These are phyloP conservation scores for Cystoderma amianthinum DNA, from an alignment of 768 basidiomycete species.

Conservation along the genomic window DNA sequence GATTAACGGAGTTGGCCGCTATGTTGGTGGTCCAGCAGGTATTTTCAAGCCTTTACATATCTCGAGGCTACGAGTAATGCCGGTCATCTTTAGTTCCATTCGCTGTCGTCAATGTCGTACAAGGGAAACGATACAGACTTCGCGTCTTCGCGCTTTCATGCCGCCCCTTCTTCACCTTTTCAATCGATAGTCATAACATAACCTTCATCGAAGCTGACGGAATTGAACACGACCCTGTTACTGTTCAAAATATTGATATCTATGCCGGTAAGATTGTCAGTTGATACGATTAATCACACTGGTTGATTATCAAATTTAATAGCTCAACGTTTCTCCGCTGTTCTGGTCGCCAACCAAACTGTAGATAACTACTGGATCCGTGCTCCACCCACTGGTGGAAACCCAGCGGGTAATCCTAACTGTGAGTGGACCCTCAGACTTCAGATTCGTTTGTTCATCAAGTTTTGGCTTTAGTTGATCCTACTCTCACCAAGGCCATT, in stretches of 20 bases:
- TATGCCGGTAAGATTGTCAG: slow-evolving; percentile 35
- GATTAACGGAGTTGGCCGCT: slow-evolving; percentile 38
- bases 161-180: slow-evolving; percentile 30
- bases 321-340: slow-evolving; percentile 29
- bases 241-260: slow-evolving; percentile 34
- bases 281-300: not conserved
- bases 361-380: slow-evolving; percentile 39
- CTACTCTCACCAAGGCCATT: slow-evolving; percentile 29
- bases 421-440: too few species aligned
- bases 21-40: slow-evolving; percentile 32
- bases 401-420: slow-evolving; percentile 16
- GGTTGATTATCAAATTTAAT: not conserved
- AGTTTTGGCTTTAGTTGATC: too few species aligned
- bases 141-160: slow-evolving; percentile 33
- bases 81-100: slow-evolving; percentile 25
- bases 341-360: slow-evolving; percentile 33
- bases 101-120: slow-evolving; percentile 33
- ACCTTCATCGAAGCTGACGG: slow-evolving; percentile 32
- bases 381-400: slow-evolving; percentile 19
- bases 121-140: slow-evolving; percentile 42
- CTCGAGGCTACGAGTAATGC: too few species aligned
- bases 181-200: slow-evolving; percentile 6
- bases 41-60: too few species aligned
- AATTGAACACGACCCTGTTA: slow-evolving; percentile 27
- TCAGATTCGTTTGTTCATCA: too few species aligned